Evolutionary conservation across 495 filamentous ascomycete genomes (phyloP).

Genomic region (Podospora australis): DNA sequence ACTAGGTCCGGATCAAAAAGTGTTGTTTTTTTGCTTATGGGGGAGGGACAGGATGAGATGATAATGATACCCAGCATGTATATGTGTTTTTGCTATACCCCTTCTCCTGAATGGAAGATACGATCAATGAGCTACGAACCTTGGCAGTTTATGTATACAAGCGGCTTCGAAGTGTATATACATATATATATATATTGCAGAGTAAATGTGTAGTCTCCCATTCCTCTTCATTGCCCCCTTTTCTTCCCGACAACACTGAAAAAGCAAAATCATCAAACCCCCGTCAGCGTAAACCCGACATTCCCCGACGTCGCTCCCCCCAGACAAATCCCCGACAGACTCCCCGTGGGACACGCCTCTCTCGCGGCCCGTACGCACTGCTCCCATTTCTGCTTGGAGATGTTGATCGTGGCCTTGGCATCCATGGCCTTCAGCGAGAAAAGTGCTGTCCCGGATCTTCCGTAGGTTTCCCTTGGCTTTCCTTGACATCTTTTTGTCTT

Average conservation of each 20-base stretch:
- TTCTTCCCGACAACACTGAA: too few relatives aligned
- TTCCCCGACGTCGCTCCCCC: conserved; percentile 44
- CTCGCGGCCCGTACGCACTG: conserved; percentile 42
- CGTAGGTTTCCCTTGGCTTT: conserved; percentile 30
- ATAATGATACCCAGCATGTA: too few relatives aligned
- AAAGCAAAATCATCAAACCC: conserved; percentile 17
- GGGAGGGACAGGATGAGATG: too few relatives aligned
- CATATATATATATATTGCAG: neutral
- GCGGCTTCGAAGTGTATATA: too few relatives aligned
- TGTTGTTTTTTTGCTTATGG: too few relatives aligned
- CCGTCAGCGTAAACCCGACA: conserved; percentile 39
- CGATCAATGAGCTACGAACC: too few relatives aligned
- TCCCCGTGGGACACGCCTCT: conserved; percentile 42
- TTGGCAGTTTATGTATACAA: too few relatives aligned
- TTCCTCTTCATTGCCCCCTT: too few relatives aligned
- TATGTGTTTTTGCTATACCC: too few relatives aligned
- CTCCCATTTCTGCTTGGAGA: conserved; percentile 48
- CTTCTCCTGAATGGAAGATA: too few relatives aligned
- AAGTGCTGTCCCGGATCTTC: conserved; percentile 39
- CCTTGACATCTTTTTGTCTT: conserved; percentile 38
- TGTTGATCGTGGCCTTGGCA: conserved; percentile 38
- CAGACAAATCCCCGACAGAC: conserved; percentile 38
- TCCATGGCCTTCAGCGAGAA: conserved; percentile 37
- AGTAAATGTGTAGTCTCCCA: too few relatives aligned
- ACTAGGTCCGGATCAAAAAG: too few relatives aligned